These are phyloP conservation scores for Piedraia hortae DNA, from an alignment of 2,329 filamentous ascomycete genomes.

Conservation along the genomic window DNA sequence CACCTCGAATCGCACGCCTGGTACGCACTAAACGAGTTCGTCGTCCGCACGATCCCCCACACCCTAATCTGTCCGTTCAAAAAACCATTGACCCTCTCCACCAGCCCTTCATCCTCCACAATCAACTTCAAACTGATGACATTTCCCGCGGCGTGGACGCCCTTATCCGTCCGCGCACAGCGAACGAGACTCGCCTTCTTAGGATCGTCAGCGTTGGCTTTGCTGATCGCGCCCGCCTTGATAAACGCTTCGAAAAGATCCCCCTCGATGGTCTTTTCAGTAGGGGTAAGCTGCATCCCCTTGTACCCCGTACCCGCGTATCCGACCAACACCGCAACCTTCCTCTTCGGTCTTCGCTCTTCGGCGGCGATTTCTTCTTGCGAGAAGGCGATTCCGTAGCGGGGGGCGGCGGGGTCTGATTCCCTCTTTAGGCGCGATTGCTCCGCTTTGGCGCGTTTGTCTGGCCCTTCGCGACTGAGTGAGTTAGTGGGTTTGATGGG, in stretches of 20 bases:
- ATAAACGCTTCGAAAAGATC: constrained; percentile 86
- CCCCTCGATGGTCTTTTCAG: constrained; percentile 74
- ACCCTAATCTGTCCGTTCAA: constrained; percentile 74
- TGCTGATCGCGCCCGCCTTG: constrained; percentile 73
- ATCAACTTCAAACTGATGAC: constrained; percentile 90
- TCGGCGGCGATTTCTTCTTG: constrained; percentile 74
- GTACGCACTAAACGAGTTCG: constrained; percentile 81
- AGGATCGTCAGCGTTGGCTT: constrained; percentile 86
- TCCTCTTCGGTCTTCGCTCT: constrained; percentile 70
- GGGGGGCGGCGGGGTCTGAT: constrained; percentile 16
- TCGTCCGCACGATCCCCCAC: constrained; percentile 79
- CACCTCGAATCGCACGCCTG: constrained; percentile 81
- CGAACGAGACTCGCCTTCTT: constrained; percentile 87
- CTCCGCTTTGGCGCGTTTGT: constrained; percentile 19
- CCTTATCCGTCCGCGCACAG: constrained; percentile 90
- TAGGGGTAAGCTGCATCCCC: constrained; percentile 56
- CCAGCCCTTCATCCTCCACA: constrained; percentile 65
- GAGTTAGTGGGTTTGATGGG: constrained; percentile 9
- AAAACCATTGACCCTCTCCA: constrained; percentile 70
- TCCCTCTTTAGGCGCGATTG: constrained; percentile 18
- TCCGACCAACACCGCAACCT: constrained; percentile 83
- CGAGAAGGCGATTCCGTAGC: constrained; percentile 22
- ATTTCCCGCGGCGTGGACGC: constrained; percentile 86
- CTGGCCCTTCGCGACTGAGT: constrained; percentile 18
- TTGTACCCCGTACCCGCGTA: constrained; percentile 93